These are phyloP conservation scores for Candida sanyaensis DNA, from an alignment of 1,139 yeast genomes.

Conservation along the genomic window DNA sequence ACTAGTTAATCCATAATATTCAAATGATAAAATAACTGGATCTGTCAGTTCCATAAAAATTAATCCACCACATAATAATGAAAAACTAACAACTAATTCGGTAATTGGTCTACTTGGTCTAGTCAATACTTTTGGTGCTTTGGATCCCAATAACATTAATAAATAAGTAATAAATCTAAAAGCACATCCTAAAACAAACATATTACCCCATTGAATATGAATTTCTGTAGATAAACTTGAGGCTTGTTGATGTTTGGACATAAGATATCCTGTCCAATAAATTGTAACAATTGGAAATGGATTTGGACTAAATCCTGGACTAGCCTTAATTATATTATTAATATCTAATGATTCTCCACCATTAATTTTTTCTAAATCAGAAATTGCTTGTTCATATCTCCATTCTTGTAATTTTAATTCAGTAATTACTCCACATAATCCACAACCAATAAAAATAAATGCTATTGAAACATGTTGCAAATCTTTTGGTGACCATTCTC, in stretches of 20 bases:
- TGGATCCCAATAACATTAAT: slow-evolving; percentile 46
- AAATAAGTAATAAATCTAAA: slow-evolving; percentile 73
- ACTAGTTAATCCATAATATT: slow-evolving; percentile 80
- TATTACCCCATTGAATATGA: slow-evolving; percentile 90
- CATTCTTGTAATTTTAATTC: slow-evolving; percentile 58
- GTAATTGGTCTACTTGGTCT: slow-evolving; percentile 70
- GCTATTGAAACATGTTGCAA: slow-evolving; percentile 95
- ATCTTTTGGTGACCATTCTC: slow-evolving; percentile 89
- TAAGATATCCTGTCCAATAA: slow-evolving; percentile 95
- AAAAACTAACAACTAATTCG: slow-evolving; percentile 76
- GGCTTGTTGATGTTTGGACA: slow-evolving; percentile 94
- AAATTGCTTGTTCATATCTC: slow-evolving; percentile 44
- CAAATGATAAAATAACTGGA: slow-evolving; percentile 78
- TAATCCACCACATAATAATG: slow-evolving; percentile 83
- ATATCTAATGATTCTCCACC: slow-evolving; percentile 1
- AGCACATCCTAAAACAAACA: slow-evolving; percentile 75
- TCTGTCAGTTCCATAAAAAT: slow-evolving; percentile 92
- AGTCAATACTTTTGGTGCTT: slow-evolving; percentile 30
- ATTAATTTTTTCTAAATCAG: slow-evolving; percentile 18
- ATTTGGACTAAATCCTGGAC: slow-evolving; percentile 81
- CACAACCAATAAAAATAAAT: slow-evolving; percentile 89
- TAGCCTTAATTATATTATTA: slow-evolving; percentile 32
- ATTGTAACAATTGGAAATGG: slow-evolving; percentile 93
- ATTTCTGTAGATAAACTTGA: slow-evolving; percentile 72
- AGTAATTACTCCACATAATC: slow-evolving; percentile 82